Evolutionary conservation across 208 protist species (phyloP), one percentile per base, ranked within the genome.

Genomic region (Naegleria lovaniensis): DNA sequence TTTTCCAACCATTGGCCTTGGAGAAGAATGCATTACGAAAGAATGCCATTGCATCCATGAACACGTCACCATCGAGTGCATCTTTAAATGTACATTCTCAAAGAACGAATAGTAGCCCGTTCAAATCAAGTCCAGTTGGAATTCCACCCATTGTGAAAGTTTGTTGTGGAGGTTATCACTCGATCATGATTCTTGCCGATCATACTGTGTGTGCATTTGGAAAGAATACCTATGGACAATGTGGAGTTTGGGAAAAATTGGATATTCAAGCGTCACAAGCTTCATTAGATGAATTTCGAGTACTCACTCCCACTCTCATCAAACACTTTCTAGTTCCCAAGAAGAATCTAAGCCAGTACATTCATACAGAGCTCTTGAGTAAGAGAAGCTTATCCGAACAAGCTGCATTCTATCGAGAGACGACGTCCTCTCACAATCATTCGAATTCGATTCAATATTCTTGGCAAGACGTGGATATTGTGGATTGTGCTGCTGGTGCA

Each of bases 401-500:
- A 48, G 43, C 43, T 9, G 43, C 43, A 48, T 48, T 48, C 43
- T 48, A 9, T 48, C 43, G 43, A 48, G 43, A 48, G 43, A 7
- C 43, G 43, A 22, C 58, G 1, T 75, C 58, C 13, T 75, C 58
- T n/a, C 16, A 4, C 25, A 58, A 58, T 58, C 6, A 16, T 58
- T n/a, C 19, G 1, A 75, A 75, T 75, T 1, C 58, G 1, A 75
- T n/a, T 75, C 13, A 2, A 75, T n/a, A n/a, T 16, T 75, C 58
- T 3, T 75, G 25, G 13, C 58, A 75, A 75, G 25, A 75, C 7
- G 9, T 79, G 9, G 3, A 79, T 36, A 79, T 79, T 36, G 67
- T 79, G 19, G 67, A 79, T 79, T 79, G 67, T 36, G 85, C 85
- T 33, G 85, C 85, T 5, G 85, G 85, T 36, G 85, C 85, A 55